A percentile compares a stretch with the other conserved stretches of the same genome.
These are phyloP conservation scores for Volvox africanus DNA, from an alignment of 139 green algal genomes.

Conservation along the genomic window DNA sequence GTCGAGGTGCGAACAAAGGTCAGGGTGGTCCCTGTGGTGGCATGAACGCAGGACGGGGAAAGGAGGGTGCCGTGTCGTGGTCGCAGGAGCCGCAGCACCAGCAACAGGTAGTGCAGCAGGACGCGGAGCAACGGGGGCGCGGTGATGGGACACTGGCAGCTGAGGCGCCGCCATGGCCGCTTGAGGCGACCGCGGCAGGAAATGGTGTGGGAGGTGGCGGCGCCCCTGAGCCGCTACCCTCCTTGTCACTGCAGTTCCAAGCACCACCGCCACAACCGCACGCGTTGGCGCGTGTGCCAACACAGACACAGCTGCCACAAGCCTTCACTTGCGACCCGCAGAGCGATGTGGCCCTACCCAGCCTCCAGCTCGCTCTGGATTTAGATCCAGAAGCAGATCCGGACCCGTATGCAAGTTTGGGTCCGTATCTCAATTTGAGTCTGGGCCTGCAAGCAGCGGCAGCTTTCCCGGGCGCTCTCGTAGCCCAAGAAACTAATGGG, in stretches of 20 bases:
- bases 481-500: too few relatives aligned
- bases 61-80: too few relatives aligned
- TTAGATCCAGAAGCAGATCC: background rate
- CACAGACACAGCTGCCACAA: background rate
- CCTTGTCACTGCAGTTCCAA: background rate
- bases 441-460: background rate
- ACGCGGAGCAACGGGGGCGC: background rate
- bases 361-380: slow-evolving; percentile 29
- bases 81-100: background rate
- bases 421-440: background rate
- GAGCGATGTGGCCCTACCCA: background rate
- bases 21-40: too few relatives aligned
- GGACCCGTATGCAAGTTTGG: background rate
- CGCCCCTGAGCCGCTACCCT: background rate
- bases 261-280: background rate
- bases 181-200: background rate
- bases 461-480: too few relatives aligned
- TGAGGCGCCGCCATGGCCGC: too few relatives aligned
- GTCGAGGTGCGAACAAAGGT: too few relatives aligned
- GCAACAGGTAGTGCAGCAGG: background rate
- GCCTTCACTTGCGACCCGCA: background rate
- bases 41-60: too few relatives aligned
- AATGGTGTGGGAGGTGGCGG: background rate
- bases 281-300: too few relatives aligned
- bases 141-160: background rate